Evolutionary conservation across 495 filamentous ascomycete genomes (phyloP).

Genomic region (Schizothecium vesticola): DNA sequence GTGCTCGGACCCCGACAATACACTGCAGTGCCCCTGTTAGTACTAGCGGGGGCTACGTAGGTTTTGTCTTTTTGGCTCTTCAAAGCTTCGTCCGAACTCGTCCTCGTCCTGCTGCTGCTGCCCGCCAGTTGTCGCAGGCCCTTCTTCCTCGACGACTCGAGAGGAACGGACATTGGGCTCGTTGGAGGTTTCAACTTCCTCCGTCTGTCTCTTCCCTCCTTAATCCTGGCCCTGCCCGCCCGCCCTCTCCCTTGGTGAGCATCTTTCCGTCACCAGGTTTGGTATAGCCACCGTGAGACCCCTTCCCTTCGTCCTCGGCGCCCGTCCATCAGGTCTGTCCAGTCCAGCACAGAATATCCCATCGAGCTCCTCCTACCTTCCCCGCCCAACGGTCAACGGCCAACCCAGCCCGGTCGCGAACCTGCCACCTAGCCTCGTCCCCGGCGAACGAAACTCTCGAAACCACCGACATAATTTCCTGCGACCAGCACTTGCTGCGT

Average conservation of each 20-base stretch:
- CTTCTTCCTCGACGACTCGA: conserved; percentile 7
- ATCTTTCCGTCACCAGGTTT: background rate
- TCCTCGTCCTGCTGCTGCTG: conserved; percentile 3
- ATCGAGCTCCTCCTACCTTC: background rate
- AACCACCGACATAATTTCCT: background rate
- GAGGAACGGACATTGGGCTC: conserved; percentile 13
- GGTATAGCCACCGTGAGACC: too few species aligned
- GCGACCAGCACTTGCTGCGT: background rate
- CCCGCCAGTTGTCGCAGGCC: conserved; percentile 4
- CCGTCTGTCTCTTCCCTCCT: background rate
- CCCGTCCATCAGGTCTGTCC: too few species aligned
- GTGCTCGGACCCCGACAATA: background rate
- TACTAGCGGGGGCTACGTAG: conserved; percentile 2
- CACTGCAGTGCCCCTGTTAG: background rate
- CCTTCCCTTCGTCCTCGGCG: too few species aligned
- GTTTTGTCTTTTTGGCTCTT: background rate
- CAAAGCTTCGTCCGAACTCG: conserved; percentile 7
- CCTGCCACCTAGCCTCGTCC: background rate
- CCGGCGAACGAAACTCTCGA: background rate
- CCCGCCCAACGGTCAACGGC: conserved; percentile 1
- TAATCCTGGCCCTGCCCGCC: background rate
- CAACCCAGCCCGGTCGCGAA: background rate
- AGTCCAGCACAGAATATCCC: background rate
- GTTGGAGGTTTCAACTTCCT: conserved; percentile 7
- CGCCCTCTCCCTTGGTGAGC: background rate